A percentile compares a stretch with the other conserved stretches of the same genome.
phyloP scores from a whole-genome alignment of 495 filamentous ascomycete genomes.

The Penicillium paradoxum region DNA sequence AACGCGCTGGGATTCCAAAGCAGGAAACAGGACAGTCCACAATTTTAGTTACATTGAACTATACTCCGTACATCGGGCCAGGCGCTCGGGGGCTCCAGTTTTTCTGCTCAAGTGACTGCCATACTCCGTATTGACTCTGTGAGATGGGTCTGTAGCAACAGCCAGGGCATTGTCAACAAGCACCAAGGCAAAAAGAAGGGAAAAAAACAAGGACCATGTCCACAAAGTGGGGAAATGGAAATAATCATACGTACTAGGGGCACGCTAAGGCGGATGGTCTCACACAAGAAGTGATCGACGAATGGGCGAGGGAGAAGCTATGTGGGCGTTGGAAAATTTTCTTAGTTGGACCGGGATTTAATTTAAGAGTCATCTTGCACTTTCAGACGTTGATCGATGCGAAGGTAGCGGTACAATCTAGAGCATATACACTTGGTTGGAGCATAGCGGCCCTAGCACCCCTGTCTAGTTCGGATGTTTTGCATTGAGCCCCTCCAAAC shows the following conservation, averaged over 20 bases:
- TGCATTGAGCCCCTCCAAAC: neutral
- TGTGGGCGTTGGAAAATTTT: conserved; percentile 14
- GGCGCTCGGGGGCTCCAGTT: neutral
- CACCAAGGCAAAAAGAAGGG: neutral
- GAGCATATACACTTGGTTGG: neutral
- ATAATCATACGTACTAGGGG: conserved; percentile 25
- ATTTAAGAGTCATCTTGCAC: neutral
- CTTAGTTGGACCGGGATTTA: neutral
- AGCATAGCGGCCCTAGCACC: neutral
- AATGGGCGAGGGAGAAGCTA: conserved; percentile 24
- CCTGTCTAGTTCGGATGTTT: neutral
- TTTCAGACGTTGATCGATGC: neutral
- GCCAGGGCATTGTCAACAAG: conserved; percentile 14
- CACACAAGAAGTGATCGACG: conserved; percentile 32
- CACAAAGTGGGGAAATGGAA: conserved; percentile 17
- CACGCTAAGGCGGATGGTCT: conserved; percentile 28
- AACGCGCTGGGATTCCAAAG: neutral
- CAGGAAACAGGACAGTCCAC: neutral
- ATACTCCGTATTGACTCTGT: neutral
- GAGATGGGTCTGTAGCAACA: conserved; percentile 5
- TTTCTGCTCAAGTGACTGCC: conserved; percentile 3
- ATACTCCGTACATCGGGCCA: neutral
- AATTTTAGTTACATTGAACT: neutral
- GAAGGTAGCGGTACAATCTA: neutral
- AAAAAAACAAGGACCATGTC: neutral